Conservation (phyloP, 805 yeast genomes). For the Metschnikowia lunata region DNA sequence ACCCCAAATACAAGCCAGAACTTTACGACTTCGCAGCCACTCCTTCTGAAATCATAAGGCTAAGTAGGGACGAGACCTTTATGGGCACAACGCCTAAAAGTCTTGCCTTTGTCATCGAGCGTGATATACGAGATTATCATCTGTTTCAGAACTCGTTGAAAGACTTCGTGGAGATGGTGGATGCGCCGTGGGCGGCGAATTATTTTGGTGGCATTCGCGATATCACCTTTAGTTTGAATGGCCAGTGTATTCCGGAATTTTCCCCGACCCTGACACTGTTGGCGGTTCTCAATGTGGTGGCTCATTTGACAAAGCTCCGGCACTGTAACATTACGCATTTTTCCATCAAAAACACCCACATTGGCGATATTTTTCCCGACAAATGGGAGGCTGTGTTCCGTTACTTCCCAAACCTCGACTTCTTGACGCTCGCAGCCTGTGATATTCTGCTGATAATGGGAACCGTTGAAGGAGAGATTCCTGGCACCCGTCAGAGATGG, state of each 20-base stretch:
- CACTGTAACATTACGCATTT: slow-evolving; percentile 19
- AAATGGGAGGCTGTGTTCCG: slow-evolving; percentile 31
- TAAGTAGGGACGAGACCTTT: slow-evolving; percentile 6
- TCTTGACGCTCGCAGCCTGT: slow-evolving; percentile 26
- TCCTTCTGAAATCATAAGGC: slow-evolving; percentile 5
- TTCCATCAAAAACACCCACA: slow-evolving; percentile 29
- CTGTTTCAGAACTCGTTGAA: slow-evolving; percentile 10
- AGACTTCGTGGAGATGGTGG: slow-evolving; percentile 14
- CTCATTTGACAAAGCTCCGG: slow-evolving; percentile 18
- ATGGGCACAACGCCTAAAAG: slow-evolving; percentile 5
- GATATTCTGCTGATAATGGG: slow-evolving; percentile 5
- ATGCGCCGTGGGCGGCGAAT: slow-evolving; percentile 1
- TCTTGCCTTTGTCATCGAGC: slow-evolving; percentile 5
- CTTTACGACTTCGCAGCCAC: slow-evolving; percentile 9
- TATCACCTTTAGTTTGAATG: slow-evolving; percentile 24
- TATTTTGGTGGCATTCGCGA: slow-evolving; percentile 15
- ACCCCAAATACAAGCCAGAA: neutral
- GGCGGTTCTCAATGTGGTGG: slow-evolving; percentile 25
- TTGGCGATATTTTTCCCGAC: slow-evolving; percentile 28
- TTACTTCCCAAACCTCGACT: slow-evolving; percentile 19
- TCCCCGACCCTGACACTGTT: slow-evolving; percentile 31
- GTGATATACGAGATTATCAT: slow-evolving; percentile 13
- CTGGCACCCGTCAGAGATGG: slow-evolving; percentile 18
- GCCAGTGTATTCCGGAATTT: slow-evolving; percentile 23
- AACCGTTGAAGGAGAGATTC: slow-evolving; percentile 6